Percentiles rank a stretch among this genome's conserved stretches.
phyloP scores from a whole-genome alignment of 2,329 filamentous ascomycete genomes.

The Gaeumannomyces tritici region DNA sequence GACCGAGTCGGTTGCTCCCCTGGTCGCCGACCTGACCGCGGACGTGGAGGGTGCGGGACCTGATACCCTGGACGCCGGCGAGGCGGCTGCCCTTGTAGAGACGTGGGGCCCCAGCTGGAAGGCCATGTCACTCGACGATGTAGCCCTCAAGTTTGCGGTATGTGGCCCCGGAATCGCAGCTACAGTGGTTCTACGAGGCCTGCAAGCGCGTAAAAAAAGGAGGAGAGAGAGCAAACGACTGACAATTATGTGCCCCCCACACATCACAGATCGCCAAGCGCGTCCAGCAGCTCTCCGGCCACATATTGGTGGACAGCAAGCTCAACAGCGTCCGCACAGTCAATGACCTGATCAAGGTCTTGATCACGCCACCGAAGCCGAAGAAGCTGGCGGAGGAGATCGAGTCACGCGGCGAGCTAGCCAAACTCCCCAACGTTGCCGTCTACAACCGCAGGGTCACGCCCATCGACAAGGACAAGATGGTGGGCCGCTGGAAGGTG shows the following conservation, averaged over 20 bases:
- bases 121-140: conserved; percentile 43
- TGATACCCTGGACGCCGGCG: conserved; percentile 19
- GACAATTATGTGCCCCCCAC: conserved; percentile 2
- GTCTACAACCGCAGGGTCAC: conserved; percentile 57
- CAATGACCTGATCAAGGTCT: conserved; percentile 41
- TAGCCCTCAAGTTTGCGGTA: conserved; percentile 64
- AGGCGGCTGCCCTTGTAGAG: conserved; percentile 31
- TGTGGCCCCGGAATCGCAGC: conserved; percentile 20
- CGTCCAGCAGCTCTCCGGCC: conserved; percentile 70
- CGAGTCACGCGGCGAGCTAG: conserved; percentile 32
- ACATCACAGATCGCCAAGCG: conserved; percentile 66
- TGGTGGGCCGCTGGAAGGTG: conserved; percentile 27
- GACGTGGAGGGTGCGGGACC: conserved; percentile 5
- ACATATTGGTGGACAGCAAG: conserved; percentile 61
- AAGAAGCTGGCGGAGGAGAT: conserved; percentile 56
- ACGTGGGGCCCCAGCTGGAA: conserved; percentile 49
- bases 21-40: conserved; percentile 11
- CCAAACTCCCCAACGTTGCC: conserved; percentile 57
- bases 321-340: conserved; percentile 48
- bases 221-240: too few relatives aligned
- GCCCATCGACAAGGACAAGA: conserved; percentile 61
- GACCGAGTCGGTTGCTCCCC: conserved; percentile 15
- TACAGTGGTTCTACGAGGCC: not conserved
- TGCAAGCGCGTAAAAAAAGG: too few relatives aligned
- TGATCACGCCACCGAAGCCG: conserved; percentile 44